phyloP scores from a whole-genome alignment of 2,329 filamentous ascomycete species.

The Rhexocercosporidium sp. region DNA sequence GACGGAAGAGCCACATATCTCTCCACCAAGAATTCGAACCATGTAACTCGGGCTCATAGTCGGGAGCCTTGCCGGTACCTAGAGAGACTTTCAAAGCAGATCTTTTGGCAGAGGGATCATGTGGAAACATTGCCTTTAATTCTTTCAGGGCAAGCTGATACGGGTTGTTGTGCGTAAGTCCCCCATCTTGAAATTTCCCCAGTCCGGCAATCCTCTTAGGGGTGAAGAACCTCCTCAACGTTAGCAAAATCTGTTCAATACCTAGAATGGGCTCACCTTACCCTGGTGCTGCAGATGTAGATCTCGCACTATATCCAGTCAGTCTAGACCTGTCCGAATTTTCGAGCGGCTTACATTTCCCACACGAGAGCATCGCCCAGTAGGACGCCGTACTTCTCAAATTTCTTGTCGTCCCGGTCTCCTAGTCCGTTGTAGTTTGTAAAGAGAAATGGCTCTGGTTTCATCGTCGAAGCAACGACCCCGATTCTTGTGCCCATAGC shows the following conservation, averaged over 20 bases:
- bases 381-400: constrained; percentile 28
- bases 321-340: constrained; percentile 15
- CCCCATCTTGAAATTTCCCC: constrained; percentile 34
- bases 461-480: constrained; percentile 32
- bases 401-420: constrained; percentile 25
- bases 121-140: constrained; percentile 27
- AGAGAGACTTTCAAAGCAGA: constrained; percentile 34
- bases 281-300: constrained; percentile 31
- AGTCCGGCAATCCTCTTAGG: constrained; percentile 24
- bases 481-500: constrained; percentile 27
- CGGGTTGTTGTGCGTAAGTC: constrained; percentile 34
- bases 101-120: constrained; percentile 22
- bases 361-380: constrained; percentile 28
- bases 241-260: constrained; percentile 4
- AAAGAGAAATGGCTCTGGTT: constrained; percentile 32
- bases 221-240: constrained; percentile 30
- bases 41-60: constrained; percentile 25
- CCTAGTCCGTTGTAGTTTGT: constrained; percentile 35
- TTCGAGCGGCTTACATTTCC: constrained; percentile 32
- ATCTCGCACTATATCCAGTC: constrained; percentile 23
- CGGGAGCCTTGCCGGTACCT: constrained; percentile 22
- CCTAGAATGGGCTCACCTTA: constrained; percentile 15
- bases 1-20: constrained; percentile 31
- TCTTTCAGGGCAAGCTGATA: constrained; percentile 30
- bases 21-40: constrained; percentile 27